These are phyloP conservation scores for Fusarium sarcochroum DNA, from an alignment of 2,329 filamentous ascomycete genomes.

Conservation along the genomic window DNA sequence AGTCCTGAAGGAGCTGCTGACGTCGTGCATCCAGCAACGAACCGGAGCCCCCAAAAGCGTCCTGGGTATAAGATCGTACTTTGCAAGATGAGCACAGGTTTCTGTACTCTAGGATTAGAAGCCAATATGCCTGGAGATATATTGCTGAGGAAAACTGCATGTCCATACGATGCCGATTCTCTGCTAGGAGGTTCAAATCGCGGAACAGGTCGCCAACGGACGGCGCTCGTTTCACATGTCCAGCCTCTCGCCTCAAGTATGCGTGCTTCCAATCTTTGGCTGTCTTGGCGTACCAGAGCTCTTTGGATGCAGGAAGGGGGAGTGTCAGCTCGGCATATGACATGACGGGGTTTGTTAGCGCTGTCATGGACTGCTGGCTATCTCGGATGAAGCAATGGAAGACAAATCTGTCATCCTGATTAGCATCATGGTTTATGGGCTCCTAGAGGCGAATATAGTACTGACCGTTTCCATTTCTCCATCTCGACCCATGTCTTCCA, in stretches of 20 bases:
- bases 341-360: slow-evolving; percentile 74
- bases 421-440: slow-evolving; percentile 11
- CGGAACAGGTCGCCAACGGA: slow-evolving; percentile 70
- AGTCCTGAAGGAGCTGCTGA: slow-evolving; percentile 72
- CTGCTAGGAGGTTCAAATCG: slow-evolving; percentile 66
- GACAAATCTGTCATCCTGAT: slow-evolving; percentile 62
- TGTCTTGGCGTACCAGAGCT: slow-evolving; percentile 75
- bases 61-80: slow-evolving; percentile 63
- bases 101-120: slow-evolving; percentile 75
- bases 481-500: slow-evolving; percentile 75
- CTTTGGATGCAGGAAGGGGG: slow-evolving; percentile 72
- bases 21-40: slow-evolving; percentile 68
- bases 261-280: slow-evolving; percentile 75
- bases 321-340: slow-evolving; percentile 78
- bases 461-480: slow-evolving; percentile 75
- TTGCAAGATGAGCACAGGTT: slow-evolving; percentile 68
- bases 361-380: slow-evolving; percentile 75
- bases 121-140: slow-evolving; percentile 76
- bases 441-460: background rate
- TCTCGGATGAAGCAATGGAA: slow-evolving; percentile 77
- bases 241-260: slow-evolving; percentile 62
- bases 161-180: slow-evolving; percentile 67
- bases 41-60: slow-evolving; percentile 57
- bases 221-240: slow-evolving; percentile 60
- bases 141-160: slow-evolving; percentile 69